These are phyloP conservation scores for Fusarium acutatum DNA, from an alignment of 2,329 filamentous ascomycete species.

Conservation along the genomic window DNA sequence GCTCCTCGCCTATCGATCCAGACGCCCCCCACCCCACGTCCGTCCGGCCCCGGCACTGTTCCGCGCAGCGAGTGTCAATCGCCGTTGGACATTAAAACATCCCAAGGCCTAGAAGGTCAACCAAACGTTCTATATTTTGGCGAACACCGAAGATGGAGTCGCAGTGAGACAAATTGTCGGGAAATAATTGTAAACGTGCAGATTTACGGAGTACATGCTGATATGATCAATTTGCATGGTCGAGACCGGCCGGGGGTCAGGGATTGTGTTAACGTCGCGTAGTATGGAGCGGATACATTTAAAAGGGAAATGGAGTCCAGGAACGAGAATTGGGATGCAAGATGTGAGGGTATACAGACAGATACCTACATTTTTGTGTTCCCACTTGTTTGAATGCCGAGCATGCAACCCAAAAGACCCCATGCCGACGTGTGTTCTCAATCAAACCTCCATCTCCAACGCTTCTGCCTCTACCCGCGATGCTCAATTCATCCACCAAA, in stretches of 20 bases:
- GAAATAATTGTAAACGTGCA: neutral
- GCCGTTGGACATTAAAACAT: neutral
- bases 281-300: neutral
- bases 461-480: neutral
- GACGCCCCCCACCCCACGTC: neutral
- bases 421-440: constrained; percentile 16
- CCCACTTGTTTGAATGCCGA: constrained; percentile 12
- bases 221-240: neutral
- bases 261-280: neutral
- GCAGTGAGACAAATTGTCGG: neutral
- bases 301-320: neutral
- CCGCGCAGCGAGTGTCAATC: constrained; percentile 2
- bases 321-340: neutral
- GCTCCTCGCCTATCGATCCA: constrained; percentile 31
- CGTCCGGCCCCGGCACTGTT: neutral
- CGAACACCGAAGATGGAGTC: constrained; percentile 13
- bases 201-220: neutral
- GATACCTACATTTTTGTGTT: neutral
- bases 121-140: constrained; percentile 7
- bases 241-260: neutral
- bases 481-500: neutral
- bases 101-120: constrained; percentile 15
- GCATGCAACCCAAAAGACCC: constrained; percentile 7
- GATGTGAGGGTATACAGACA: neutral
- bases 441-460: neutral